A percentile compares a stretch with the other conserved stretches of the same genome.
Conservation (phyloP, 202 grass and related monocot genomes). For the Schoenoplectus tabernaemontani region DNA sequence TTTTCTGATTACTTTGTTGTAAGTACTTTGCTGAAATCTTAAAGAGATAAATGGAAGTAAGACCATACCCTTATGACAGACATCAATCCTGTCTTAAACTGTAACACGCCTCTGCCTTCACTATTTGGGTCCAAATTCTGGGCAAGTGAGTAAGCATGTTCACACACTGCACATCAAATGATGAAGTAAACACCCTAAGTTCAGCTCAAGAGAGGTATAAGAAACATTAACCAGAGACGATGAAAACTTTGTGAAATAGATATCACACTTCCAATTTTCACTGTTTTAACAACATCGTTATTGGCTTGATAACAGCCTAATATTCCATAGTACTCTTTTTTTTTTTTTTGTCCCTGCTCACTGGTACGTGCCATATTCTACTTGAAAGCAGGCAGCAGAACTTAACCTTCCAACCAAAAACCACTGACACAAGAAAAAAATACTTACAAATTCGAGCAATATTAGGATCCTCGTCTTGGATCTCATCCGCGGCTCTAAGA, state of each 20-base stretch:
- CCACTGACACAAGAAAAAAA: background rate
- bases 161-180: constrained; percentile 57
- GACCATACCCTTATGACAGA: constrained; percentile 82
- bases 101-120: constrained; percentile 84
- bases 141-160: constrained; percentile 68
- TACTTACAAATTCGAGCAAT: constrained; percentile 73
- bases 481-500: constrained; percentile 86
- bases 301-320: background rate
- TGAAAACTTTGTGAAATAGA: background rate
- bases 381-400: background rate
- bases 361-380: background rate
- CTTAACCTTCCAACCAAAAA: background rate
- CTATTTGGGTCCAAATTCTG: constrained; percentile 85
- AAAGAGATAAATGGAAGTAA: background rate
- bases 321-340: background rate
- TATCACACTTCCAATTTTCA: background rate
- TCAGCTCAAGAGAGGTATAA: background rate
- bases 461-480: constrained; percentile 79
- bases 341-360: background rate
- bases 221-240: background rate
- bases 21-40: background rate
- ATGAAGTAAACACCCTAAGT: background rate
- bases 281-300: no score
- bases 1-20: no score
- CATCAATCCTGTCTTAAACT: constrained; percentile 95